Percentiles rank a stretch among this genome's conserved stretches.
These are phyloP conservation scores for Lathyrus tuberosus DNA, from an alignment of 306 rosid genomes.

Conservation along the genomic window DNA sequence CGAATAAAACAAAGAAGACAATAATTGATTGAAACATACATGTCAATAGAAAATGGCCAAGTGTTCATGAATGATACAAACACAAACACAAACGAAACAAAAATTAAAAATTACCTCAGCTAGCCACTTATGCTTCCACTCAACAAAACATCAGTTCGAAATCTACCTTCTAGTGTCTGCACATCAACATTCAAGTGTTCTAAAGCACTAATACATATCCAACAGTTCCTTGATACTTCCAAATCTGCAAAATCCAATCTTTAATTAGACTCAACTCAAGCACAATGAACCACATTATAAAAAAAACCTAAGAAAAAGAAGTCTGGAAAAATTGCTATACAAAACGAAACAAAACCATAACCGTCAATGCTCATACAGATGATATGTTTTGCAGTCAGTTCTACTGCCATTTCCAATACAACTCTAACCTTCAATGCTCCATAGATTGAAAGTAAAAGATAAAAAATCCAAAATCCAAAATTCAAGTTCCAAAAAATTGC, in stretches of 20 bases:
- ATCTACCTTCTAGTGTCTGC: conserved; percentile 64
- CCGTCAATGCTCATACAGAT: too few relatives aligned
- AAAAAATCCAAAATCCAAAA: too few relatives aligned
- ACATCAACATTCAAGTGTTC: conserved; percentile 59
- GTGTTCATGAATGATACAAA: too few relatives aligned
- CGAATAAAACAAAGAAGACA: conserved; percentile 36
- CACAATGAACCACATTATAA: not conserved
- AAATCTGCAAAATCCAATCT: conserved; percentile 58
- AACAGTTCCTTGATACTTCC: conserved; percentile 66
- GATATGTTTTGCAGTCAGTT: too few relatives aligned
- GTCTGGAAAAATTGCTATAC: too few relatives aligned
- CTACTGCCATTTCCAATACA: too few relatives aligned
- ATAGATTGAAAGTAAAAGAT: too few relatives aligned
- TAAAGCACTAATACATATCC: conserved; percentile 61
- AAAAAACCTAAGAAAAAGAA: conserved; percentile 5
- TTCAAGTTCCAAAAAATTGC: too few relatives aligned
- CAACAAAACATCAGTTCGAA: conserved; percentile 56
- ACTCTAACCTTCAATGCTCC: too few relatives aligned
- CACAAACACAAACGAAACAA: conserved; percentile 15
- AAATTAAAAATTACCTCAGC: conserved; percentile 57
- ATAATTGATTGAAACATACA: conserved; percentile 66
- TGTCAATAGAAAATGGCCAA: too few relatives aligned
- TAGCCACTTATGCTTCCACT: conserved; percentile 62
- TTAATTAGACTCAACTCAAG: not conserved
- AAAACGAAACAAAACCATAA: too few relatives aligned